Evolutionary conservation across 2,329 filamentous ascomycete genomes (phyloP), one percentile per base, ranked within the genome.

Genomic region (Eutypa lata): DNA sequence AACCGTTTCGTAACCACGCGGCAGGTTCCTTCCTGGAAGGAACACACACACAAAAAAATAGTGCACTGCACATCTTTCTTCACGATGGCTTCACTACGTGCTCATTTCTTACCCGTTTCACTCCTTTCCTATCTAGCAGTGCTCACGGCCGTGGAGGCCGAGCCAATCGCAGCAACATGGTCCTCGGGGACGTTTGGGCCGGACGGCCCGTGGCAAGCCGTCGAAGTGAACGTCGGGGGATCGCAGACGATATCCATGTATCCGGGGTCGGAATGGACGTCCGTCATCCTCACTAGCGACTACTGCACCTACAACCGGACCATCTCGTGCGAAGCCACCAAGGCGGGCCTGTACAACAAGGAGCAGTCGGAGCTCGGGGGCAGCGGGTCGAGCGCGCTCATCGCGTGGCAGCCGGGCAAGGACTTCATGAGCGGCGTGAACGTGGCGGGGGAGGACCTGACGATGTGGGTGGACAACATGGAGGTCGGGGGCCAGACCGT

Each of bases 121-220:
- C 55, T 66, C 33, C 52, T 65, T 52, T 61, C 54, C 31, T 65
- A 62, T 50, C 51, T 67, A 13, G 35, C 52, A 16, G 48, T 61
- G 24, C 50, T 60, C 7, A 55, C 53, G 31, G 49, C 48, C 6
- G 59, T 59, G 22, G 51, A 45, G 19, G 49, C 44, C 10, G 50
- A n/a, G 2, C 57, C 61, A 18, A 54, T 69, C 26, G 58, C 58
- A 16, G 63, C 54, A 13, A 59, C 40, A 59, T 67, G 64, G 67
- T 67, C 65, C 22, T 56, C 54, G 13, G 53, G 51, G 18, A 61
- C 56, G 2, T 69, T 61, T 51, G 69, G 68, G 3, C 68, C 68
- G 10, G 69, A 72, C 24, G 69, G 69, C 5, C 69, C 69, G 7
- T 71, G 69, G 68, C 61, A 62, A 8, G 66, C 66, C 7, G 54